A percentile compares a stretch with the other conserved stretches of the same genome.
Conservation (phyloP, 768 basidiomycete species). For the Leucocoprinus leucothites region DNA sequence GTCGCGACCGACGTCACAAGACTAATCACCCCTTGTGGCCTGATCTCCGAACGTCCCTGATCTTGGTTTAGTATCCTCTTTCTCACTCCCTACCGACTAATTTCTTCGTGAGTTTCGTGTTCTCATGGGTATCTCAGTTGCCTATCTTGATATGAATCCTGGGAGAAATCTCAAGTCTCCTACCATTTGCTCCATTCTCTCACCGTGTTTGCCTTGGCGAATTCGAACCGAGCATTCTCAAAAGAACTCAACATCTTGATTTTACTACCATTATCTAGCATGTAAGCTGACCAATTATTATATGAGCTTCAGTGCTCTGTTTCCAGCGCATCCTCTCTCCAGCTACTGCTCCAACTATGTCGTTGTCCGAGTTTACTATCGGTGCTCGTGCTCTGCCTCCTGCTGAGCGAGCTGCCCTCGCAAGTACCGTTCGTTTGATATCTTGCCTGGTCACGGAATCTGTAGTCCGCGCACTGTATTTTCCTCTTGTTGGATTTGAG, state of each 20-base stretch:
- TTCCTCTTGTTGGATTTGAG: slow-evolving; percentile 31
- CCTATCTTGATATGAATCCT: neutral
- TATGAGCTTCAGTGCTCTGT: neutral
- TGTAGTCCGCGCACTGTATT: slow-evolving; percentile 44
- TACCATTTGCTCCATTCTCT: neutral
- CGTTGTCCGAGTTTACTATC: slow-evolving; percentile 4
- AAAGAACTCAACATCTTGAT: neutral
- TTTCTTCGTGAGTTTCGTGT: slow-evolving; percentile 1
- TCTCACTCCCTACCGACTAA: neutral
- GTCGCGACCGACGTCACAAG: neutral
- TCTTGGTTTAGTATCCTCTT: neutral
- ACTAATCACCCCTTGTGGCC: neutral
- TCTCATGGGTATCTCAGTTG: neutral
- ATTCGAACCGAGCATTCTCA: neutral
- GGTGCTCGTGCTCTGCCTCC: slow-evolving; percentile 18
- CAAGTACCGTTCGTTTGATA: slow-evolving; percentile 45
- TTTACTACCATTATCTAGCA: neutral
- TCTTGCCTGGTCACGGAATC: slow-evolving; percentile 60
- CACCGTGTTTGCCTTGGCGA: neutral
- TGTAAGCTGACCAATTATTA: neutral
- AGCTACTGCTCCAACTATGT: neutral
- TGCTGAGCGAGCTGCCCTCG: slow-evolving; percentile 43
- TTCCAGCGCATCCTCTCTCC: neutral
- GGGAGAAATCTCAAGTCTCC: neutral
- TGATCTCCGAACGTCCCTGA: neutral